Conservation (phyloP, 352 stramenopile genomes). For the Phytophthora meadii region DNA sequence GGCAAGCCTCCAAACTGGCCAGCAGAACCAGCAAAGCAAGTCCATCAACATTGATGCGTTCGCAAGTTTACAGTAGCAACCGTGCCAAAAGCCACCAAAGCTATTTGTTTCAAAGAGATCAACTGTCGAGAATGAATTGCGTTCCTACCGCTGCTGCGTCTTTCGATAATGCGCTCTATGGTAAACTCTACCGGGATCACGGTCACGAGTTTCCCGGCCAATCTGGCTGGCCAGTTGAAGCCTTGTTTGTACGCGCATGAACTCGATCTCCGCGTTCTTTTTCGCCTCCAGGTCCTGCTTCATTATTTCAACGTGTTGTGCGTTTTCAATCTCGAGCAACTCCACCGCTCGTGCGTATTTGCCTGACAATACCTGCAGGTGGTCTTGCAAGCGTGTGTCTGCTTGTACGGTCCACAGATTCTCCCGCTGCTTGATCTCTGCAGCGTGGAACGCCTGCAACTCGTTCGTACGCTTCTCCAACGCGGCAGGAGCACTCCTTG, state of each 20-base stretch:
- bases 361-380: conserved; percentile 26
- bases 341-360: conserved; percentile 33
- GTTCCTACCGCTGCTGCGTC: conserved; percentile 2
- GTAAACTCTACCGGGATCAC: background rate
- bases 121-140: conserved; percentile 4
- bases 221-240: conserved; percentile 47
- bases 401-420: conserved; percentile 41
- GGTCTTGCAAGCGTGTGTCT: conserved; percentile 33
- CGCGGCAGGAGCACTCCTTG: conserved; percentile 20
- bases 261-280: conserved; percentile 49
- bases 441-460: conserved; percentile 39
- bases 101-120: background rate
- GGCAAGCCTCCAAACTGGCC: conserved; percentile 53
- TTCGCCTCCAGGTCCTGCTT: conserved; percentile 40
- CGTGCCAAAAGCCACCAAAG: too few relatives aligned
- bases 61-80: conserved; percentile 43
- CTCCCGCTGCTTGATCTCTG: conserved; percentile 38
- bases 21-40: conserved; percentile 52
- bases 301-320: conserved; percentile 28
- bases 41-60: conserved; percentile 89
- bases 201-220: conserved; percentile 26
- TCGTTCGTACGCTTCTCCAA: conserved; percentile 34
- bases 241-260: conserved; percentile 41
- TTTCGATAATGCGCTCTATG: background rate
- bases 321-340: conserved; percentile 33